Evolutionary conservation across 768 basidiomycete species (phyloP), one percentile per base, ranked within the genome.

Genomic region (Termitomyces sp.): DNA sequence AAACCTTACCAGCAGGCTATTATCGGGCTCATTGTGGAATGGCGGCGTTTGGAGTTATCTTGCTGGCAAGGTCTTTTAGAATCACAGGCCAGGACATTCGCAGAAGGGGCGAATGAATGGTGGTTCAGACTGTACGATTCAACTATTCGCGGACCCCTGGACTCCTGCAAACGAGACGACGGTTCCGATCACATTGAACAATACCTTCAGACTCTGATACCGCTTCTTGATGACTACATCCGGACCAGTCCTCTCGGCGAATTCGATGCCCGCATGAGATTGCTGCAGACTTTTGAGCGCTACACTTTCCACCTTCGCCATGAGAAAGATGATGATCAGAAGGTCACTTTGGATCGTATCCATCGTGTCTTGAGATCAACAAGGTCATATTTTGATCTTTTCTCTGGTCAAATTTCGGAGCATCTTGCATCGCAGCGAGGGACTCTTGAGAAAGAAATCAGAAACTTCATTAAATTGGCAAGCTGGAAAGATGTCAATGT

Each of bases 401-500:
- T 86, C 69, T 67, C 75, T 18, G 61, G 72, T 0, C 67, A 72
- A 13, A 68, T 94, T 29, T 64, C 71, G 2, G 65, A 71, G 2
- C 75, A 75, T n/a, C 72, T 97, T 29, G 63, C 67, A 3, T 70
- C 78, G 18, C 86, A 90, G 66, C 81, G 87, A 50, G 71, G 69
- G 0, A 65, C 64, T 0, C 69, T 97, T 32, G 93, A 98, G 71
- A 88, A 85, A 63, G 90, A 95, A 56, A 80, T 98, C 52, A 82
- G 79, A 57, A 85, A 82, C 44, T 87, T 94, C 67, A 88, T 98
- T 76, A 96, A 94, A 70, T 78, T 99, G 46, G 97, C 97, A 2
- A 98, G 94, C 66, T 98, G 97, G 97, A 97, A 91, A 71, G 97
- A 99, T 67, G 76, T 94, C 67, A 99, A 98, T 65, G 90, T 98